Evolutionary conservation across 2,329 filamentous ascomycete species (phyloP), one percentile per base, ranked within the genome.

Genomic region (Cladosporium cucumerinum): DNA sequence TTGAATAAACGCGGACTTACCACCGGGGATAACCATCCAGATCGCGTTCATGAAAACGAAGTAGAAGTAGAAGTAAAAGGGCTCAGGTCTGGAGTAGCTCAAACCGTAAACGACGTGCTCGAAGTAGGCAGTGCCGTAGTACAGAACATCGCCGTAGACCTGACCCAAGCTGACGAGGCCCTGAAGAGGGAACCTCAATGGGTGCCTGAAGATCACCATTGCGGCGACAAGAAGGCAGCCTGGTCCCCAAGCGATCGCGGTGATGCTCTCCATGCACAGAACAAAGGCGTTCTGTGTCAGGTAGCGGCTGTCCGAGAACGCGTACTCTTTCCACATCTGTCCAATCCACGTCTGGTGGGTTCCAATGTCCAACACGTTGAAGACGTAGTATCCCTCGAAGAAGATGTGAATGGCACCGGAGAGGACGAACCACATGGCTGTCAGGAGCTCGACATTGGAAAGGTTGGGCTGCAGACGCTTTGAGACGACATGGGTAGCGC

Each of bases 301-400:
- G 74, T 97, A 97, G 51, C 93, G 85, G 63, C 92, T 96, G 79
- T 97, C 93, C 2, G 91, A 93, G 36, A 93, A 83, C 3, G 91
- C 85, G 75, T 97, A 97, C 78, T 97, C 93, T 75, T 97, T 97
- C 93, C 93, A 97, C 52, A 96, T 82, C 80, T 97, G 92, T 2
- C 89, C 91, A 64, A 93, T 89, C 8, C 95, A 79, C 63, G 88
- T 87, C 74, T 92, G 89, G 66, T 86, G 86, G 12, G 84, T 81
- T 0, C 87, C 86, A 75, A 97, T 83, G 26, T 79, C 80, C 25
- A 81, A 78, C 75, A 91, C 89, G 74, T 93, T 87, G 68, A 85
- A 77, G 67, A 93, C 83, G 74, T 92, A 96, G 77, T 96, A 96
- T 43, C 89, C 91, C 80, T 96, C 92, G 76, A 96, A 96, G 73